These are phyloP conservation scores for Leccinum incarnatum DNA, from an alignment of 768 basidiomycete genomes.

Conservation along the genomic window DNA sequence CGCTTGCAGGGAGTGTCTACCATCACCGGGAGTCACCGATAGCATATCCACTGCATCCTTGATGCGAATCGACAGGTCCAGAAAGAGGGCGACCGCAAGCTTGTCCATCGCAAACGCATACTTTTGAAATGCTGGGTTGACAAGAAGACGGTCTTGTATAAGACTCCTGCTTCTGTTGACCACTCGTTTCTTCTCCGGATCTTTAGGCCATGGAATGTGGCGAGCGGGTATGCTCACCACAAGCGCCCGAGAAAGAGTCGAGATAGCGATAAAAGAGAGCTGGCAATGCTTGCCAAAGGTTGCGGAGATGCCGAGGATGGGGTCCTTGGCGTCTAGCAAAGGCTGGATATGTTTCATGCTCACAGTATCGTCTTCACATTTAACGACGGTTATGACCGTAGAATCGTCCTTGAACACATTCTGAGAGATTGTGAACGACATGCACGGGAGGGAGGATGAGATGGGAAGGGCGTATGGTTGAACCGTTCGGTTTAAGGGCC, in stretches of 20 bases:
- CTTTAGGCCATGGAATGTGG: conserved; percentile 5
- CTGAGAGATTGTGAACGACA: conserved; percentile 3
- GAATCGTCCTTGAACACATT: not conserved
- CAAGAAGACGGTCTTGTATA: conserved; percentile 34
- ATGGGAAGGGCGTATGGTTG: not conserved
- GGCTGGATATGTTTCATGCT: conserved; percentile 18
- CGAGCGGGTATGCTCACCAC: conserved; percentile 31
- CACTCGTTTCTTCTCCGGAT: not conserved
- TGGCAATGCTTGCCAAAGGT: conserved; percentile 36
- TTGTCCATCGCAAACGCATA: conserved; percentile 48
- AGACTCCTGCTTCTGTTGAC: conserved; percentile 16
- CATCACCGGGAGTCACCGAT: conserved; percentile 22
- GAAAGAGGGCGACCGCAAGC: conserved; percentile 38
- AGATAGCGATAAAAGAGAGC: conserved; percentile 40
- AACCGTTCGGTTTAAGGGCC: not conserved
- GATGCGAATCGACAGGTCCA: conserved; percentile 38
- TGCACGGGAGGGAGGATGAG: not conserved
- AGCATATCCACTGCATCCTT: conserved; percentile 40
- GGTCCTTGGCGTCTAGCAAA: conserved; percentile 28
- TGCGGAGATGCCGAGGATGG: conserved; percentile 42
- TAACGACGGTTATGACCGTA: conserved; percentile 28
- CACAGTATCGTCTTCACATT: conserved; percentile 28
- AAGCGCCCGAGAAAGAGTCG: conserved; percentile 36
- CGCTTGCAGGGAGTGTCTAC: conserved; percentile 35
- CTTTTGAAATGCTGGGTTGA: conserved; percentile 29